phyloP scores from a whole-genome alignment of 2,329 filamentous ascomycete genomes.

The Epichloe brachyelytri region DNA sequence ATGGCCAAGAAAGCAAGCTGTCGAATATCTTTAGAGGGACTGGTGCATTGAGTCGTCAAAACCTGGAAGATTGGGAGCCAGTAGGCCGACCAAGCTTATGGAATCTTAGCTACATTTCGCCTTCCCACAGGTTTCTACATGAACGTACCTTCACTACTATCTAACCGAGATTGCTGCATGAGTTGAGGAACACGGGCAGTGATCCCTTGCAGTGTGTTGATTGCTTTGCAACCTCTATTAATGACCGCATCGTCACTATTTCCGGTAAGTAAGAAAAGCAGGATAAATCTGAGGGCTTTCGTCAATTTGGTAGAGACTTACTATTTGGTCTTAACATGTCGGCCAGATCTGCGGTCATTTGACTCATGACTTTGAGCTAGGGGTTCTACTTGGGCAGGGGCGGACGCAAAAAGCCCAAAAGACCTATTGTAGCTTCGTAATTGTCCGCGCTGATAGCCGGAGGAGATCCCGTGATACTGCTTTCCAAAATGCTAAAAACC shows the following conservation, averaged over 20 bases:
- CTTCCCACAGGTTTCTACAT: no score
- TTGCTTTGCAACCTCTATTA: conserved; percentile 64
- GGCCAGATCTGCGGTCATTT: conserved; percentile 22
- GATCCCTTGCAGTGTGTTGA: conserved; percentile 70
- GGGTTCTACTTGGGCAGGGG: conserved; percentile 58
- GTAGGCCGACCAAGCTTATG: conserved; percentile 82
- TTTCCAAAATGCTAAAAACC: conserved; percentile 80
- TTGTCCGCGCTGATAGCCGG: conserved; percentile 88
- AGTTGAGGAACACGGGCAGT: conserved; percentile 71
- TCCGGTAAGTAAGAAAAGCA: neutral
- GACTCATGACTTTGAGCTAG: conserved; percentile 57
- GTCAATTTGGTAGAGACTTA: conserved; percentile 8
- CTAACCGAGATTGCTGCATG: conserved; percentile 87
- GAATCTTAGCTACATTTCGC: conserved; percentile 1
- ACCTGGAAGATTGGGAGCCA: conserved; percentile 93
- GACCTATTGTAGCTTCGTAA: conserved; percentile 72
- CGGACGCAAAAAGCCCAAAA: conserved; percentile 80
- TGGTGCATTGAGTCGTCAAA: conserved; percentile 80
- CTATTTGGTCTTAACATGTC: conserved; percentile 15
- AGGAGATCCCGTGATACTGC: conserved; percentile 58
- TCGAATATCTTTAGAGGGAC: conserved; percentile 85
- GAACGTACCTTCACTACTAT: conserved; percentile 60
- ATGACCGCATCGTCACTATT: conserved; percentile 41
- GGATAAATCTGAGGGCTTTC: neutral
- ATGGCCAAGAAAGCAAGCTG: conserved; percentile 78